phyloP scores from a whole-genome alignment of 108 stramenopile species.

The Nitzschia sp. region DNA sequence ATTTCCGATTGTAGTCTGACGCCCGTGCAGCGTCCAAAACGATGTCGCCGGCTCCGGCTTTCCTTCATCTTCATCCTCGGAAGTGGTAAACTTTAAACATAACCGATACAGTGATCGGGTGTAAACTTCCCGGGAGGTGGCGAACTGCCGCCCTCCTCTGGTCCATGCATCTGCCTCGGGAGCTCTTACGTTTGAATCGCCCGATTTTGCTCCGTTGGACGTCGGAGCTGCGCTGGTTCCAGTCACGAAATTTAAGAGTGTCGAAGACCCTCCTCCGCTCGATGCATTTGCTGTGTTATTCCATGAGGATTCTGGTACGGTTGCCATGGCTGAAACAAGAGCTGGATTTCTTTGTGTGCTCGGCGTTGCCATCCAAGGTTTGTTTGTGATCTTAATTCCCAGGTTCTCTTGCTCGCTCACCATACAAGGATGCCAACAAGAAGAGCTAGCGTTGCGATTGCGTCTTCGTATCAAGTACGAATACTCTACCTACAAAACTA shows the following conservation, averaged over 20 bases:
- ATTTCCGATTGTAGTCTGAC: slow-evolving; percentile 84
- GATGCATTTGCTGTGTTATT: slow-evolving; percentile 15
- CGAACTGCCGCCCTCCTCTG: slow-evolving; percentile 80
- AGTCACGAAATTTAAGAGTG: slow-evolving; percentile 36
- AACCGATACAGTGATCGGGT: slow-evolving; percentile 77
- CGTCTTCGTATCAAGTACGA: too few relatives aligned
- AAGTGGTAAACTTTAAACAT: slow-evolving; percentile 90
- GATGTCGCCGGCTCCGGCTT: slow-evolving; percentile 91
- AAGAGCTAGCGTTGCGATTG: too few relatives aligned
- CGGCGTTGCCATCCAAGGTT: slow-evolving; percentile 7
- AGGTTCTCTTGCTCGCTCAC: slow-evolving; percentile 11
- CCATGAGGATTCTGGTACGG: slow-evolving; percentile 32
- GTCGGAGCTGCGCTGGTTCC: slow-evolving; percentile 15
- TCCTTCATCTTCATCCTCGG: slow-evolving; percentile 90
- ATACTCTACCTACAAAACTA: too few relatives aligned
- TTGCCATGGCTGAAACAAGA: slow-evolving; percentile 22
- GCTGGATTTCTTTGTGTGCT: not conserved
- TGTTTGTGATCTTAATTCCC: slow-evolving; percentile 10
- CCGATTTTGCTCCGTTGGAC: slow-evolving; percentile 1
- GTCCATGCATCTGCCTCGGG: slow-evolving; percentile 61
- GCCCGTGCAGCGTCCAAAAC: slow-evolving; percentile 85
- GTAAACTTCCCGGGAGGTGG: slow-evolving; percentile 80
- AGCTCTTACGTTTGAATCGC: slow-evolving; percentile 6
- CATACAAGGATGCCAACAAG: slow-evolving; percentile 13
- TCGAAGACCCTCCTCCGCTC: slow-evolving; percentile 6